Base-by-base conservation (phyloP, 139 green algal species). In the Chlamydomonas eustigma region DNA sequence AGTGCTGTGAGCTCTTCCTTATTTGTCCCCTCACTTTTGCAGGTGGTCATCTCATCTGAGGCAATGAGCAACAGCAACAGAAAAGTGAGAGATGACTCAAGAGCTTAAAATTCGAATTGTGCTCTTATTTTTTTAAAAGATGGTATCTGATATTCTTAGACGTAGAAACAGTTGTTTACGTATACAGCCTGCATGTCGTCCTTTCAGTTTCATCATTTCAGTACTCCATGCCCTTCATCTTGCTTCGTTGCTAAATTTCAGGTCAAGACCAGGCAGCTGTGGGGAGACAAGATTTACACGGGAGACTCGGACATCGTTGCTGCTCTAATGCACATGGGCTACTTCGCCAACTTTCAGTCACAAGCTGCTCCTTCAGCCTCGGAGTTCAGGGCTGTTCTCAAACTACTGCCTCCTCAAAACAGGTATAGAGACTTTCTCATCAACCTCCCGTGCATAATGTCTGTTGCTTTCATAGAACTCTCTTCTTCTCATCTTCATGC, bases 281-380 rank as follows among this genome's bases (percentile, higher is more conserved):
- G 94, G 95, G 95, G 95, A 22, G 92, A 90, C 37, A 86, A 89
- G 30, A 66, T 93, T 0, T 99, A 98, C 90, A 98, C 94, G 0
- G 75, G 92, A 8, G 95, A 99, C 83, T 91, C 77, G 1, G 95
- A 99, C 83, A 37, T 98, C 33, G 92, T 98, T 30, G 94, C 93
- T 0, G 94, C 93, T 37, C 85, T 99, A 1, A 94, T 98, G 91
- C 95, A 99, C 86, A 84, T 87, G 77, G 95, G 95, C 31, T 96
- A 90, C 82, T 94, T 88, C 73, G 88, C 88, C 63, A 65, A 83
- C 75, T 84, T 81, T 75, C 74, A 84, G 31, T 50, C 70, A 1
- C 68, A 79, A 36, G 74, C 81, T 3, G 4, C 65, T 31, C 84
- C 97, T 2, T 74, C 81, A 24, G 84, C 92, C 6, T 8, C 22